phyloP scores from a whole-genome alignment of 257 asterid species.

The Solanum chiquidenum region DNA sequence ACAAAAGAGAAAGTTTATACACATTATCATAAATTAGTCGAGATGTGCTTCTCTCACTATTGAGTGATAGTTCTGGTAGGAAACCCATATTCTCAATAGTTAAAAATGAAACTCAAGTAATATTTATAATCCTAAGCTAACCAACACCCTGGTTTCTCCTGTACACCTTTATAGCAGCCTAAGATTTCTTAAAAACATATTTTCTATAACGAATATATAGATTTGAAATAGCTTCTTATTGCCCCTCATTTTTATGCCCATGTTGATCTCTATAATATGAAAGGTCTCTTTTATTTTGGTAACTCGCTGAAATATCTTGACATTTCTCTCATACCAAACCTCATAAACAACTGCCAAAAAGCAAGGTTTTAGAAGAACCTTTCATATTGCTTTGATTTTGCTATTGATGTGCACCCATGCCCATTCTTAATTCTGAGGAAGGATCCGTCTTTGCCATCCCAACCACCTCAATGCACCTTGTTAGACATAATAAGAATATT shows the following conservation, averaged over 20 bases:
- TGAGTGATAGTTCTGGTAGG: not conserved
- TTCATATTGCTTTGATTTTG: not conserved
- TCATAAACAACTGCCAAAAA: not conserved
- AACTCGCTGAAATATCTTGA: not conserved
- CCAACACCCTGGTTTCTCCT: not conserved
- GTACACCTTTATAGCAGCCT: not conserved
- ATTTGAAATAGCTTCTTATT: not conserved
- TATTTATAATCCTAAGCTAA: not conserved
- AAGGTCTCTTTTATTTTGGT: not conserved
- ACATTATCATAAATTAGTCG: not conserved
- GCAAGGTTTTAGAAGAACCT: not conserved
- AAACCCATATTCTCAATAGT: not conserved
- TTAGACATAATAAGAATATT: too few species aligned
- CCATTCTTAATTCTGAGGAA: too few species aligned
- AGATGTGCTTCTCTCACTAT: not conserved
- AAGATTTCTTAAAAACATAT: not conserved
- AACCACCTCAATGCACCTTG: too few species aligned
- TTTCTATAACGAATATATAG: not conserved
- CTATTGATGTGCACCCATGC: not conserved
- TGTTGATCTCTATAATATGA: not conserved
- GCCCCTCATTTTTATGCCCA: not conserved
- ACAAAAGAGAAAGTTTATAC: not conserved
- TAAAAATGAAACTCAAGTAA: not conserved
- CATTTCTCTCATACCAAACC: not conserved
- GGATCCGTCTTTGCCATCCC: too few species aligned